Percentiles rank a stretch among this genome's conserved stretches.
Conservation (phyloP, 2,329 filamentous ascomycete species). For the Trichoderma sp. region DNA sequence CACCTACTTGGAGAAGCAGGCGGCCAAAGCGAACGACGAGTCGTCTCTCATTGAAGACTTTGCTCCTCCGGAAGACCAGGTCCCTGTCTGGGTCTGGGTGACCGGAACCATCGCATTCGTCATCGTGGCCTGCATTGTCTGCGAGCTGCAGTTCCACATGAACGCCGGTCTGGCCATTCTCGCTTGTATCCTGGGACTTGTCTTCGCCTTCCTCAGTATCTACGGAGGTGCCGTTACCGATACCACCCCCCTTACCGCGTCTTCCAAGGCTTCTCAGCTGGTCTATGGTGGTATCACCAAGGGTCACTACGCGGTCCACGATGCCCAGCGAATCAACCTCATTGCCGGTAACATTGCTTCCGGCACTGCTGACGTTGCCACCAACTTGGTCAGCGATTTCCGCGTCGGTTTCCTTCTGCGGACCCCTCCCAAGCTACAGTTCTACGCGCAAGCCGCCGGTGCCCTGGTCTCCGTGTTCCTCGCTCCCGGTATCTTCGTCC, state of each 20-base stretch:
- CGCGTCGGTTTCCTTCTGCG: slow-evolving; percentile 67
- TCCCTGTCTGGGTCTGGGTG: slow-evolving; percentile 58
- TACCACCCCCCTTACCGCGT: slow-evolving; percentile 65
- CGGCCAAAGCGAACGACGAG: slow-evolving; percentile 40
- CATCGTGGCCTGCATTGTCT: slow-evolving; percentile 55
- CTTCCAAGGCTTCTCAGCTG: slow-evolving; percentile 69
- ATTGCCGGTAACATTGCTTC: slow-evolving; percentile 62
- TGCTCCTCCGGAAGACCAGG: slow-evolving; percentile 48
- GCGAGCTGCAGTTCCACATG: slow-evolving; percentile 56
- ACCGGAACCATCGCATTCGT: slow-evolving; percentile 51
- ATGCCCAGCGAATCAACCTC: slow-evolving; percentile 66
- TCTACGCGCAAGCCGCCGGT: slow-evolving; percentile 65
- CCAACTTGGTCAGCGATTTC: slow-evolving; percentile 63
- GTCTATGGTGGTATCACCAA: slow-evolving; percentile 67
- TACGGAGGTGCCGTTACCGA: slow-evolving; percentile 57
- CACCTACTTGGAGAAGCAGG: slow-evolving; percentile 42
- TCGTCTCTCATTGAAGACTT: slow-evolving; percentile 45
- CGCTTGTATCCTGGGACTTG: slow-evolving; percentile 57
- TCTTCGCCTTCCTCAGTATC: slow-evolving; percentile 60
- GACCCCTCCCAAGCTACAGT: slow-evolving; percentile 66
- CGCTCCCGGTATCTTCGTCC: slow-evolving; percentile 66
- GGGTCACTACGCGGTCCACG: slow-evolving; percentile 50
- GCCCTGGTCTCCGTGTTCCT: slow-evolving; percentile 67
- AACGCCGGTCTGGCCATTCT: slow-evolving; percentile 59
- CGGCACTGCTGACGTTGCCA: slow-evolving; percentile 57